Evolutionary conservation across 768 basidiomycete species (phyloP).

Genomic region (Cytidiella melzeri): DNA sequence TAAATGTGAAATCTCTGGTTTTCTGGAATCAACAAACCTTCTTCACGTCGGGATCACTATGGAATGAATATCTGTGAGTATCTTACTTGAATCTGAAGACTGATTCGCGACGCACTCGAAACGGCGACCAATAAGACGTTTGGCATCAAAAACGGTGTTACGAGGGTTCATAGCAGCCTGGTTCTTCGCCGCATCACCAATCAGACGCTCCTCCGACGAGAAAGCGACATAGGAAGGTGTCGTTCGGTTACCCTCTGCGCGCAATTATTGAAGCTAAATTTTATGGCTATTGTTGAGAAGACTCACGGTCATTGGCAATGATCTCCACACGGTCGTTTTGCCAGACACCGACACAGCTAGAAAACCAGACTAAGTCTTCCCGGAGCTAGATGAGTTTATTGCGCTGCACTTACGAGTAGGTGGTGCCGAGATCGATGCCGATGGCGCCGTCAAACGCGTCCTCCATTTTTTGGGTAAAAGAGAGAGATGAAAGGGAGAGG

Average conservation of each 20-base stretch:
- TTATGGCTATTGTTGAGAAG: neutral
- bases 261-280: conserved; percentile 6
- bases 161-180: conserved; percentile 99
- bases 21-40: conserved; percentile 42
- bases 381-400: conserved; percentile 4
- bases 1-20: neutral
- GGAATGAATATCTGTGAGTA: conserved; percentile 9
- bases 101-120: conserved; percentile 62
- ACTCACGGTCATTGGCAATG: conserved; percentile 93
- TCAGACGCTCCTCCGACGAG: conserved; percentile 91
- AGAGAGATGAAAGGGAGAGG: conserved; percentile 27
- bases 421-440: conserved; percentile 96
- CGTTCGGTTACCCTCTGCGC: conserved; percentile 91
- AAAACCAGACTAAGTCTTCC: conserved; percentile 17
- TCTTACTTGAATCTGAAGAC: conserved; percentile 1
- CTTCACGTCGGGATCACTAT: conserved; percentile 90
- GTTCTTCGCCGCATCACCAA: conserved; percentile 98
- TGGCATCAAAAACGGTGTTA: conserved; percentile 99
- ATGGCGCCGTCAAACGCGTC: conserved; percentile 94
- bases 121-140: conserved; percentile 96
- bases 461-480: conserved; percentile 61
- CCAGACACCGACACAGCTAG: conserved; percentile 97
- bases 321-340: conserved; percentile 99
- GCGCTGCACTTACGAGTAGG: conserved; percentile 71
- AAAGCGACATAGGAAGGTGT: conserved; percentile 99